Evolutionary conservation across 2,329 filamentous ascomycete genomes (phyloP), one percentile per base, ranked within the genome.

Genomic region (Cordyceps fumosorosea): DNA sequence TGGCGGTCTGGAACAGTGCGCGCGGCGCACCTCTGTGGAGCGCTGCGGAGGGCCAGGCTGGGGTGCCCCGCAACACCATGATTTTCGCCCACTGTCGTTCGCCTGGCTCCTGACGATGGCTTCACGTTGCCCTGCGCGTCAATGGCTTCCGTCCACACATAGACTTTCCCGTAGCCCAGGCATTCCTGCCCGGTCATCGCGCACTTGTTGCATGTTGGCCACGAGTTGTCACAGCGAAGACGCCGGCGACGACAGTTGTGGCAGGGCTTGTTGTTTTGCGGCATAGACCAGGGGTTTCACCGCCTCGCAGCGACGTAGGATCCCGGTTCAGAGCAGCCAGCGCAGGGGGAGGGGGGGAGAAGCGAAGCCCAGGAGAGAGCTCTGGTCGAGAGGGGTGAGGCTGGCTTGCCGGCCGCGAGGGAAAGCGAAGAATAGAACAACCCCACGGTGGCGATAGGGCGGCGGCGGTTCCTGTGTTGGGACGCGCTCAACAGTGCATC

Each of bases 181-280:
- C 85, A 88, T 67, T 82, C 77, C 69, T 82, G 76, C 32, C 83
- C 83, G 48, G 79, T 76, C 67, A 75, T 77, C 60, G 75, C 72
- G 71, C 84, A 87, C 74, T 87, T 87, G 67, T 81, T 78, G 71
- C 85, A 87, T 63, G 73, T 76, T 29, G 84, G 84, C 56, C 81
- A 74, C 40, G 84, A 86, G 64, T 81, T 78, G 72, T 88, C 85
- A 72, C 85, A 88, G 68, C 84, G 82, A 70, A 84, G 79, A 66
- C 85, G 81, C 69, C 80, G 80, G 62, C 80, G 80, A 64, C 84
- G 83, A 72, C 84, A 87, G 73, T 85, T 86, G 73, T 87, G 83
- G 71, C 84, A 87, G 64, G 80, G 69, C 68, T 78, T 80, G 68
- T 68, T 70, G 68, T 71, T 70, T 70, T 66, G 72, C 67, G 70